Percentiles rank a stretch among this genome's conserved stretches.
Conservation (phyloP, 192 early-diverging fungal genomes). For the Podila horticola region DNA sequence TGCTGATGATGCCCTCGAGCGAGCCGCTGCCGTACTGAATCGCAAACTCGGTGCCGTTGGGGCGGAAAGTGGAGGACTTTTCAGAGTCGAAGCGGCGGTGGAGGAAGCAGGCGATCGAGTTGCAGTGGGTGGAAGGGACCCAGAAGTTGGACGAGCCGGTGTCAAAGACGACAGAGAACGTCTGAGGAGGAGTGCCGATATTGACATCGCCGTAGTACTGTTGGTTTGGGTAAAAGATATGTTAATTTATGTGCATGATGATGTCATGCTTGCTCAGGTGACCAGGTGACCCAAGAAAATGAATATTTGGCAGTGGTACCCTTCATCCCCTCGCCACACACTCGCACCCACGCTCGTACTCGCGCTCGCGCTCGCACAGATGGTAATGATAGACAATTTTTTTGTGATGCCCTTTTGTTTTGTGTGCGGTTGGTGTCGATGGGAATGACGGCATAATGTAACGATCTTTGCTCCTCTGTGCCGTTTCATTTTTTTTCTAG, state of each 20-base stretch:
- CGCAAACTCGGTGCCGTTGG: conserved; percentile 95
- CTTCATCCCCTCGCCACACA: neutral
- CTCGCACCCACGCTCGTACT: neutral
- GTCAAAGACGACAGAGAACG: conserved; percentile 93
- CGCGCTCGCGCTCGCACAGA: neutral
- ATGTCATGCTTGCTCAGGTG: no score
- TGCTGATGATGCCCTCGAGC: conserved; percentile 94
- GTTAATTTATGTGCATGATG: neutral
- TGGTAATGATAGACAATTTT: no score
- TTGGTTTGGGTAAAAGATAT: neutral
- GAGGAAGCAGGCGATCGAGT: conserved; percentile 95
- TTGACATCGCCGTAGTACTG: conserved; percentile 95
- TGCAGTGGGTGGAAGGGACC: conserved; percentile 95
- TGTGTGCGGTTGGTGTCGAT: neutral
- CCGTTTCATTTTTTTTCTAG: neutral
- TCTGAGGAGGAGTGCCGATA: conserved; percentile 89
- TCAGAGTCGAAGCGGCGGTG: conserved; percentile 88
- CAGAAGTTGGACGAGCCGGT: conserved; percentile 96
- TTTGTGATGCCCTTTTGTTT: no score
- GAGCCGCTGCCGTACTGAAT: conserved; percentile 95
- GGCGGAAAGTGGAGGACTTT: conserved; percentile 80
- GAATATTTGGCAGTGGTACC: no score
- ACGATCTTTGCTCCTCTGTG: neutral
- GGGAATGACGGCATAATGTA: neutral
- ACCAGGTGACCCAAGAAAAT: no score